Percentiles rank a stretch among this genome's conserved stretches.
Evolutionary conservation across 345 rosid species (phyloP).

Genomic region (Abelmoschus esculentus): DNA sequence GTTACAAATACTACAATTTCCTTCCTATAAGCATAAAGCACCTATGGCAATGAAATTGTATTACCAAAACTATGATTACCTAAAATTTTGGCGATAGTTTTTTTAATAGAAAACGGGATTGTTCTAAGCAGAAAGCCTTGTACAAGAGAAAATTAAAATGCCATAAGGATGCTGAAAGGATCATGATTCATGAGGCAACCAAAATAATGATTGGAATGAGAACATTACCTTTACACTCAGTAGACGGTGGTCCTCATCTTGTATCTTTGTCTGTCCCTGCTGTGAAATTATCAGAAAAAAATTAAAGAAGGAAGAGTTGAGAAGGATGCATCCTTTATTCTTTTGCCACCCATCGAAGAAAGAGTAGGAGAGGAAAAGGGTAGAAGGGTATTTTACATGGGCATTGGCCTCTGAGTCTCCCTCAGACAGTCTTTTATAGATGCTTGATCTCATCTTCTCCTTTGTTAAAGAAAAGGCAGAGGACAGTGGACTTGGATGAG

Average conservation of each 20-base stretch:
- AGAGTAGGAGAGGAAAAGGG: neutral
- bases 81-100: neutral
- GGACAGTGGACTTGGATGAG: constrained; percentile 15
- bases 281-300: neutral
- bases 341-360: constrained; percentile 12
- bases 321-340: constrained; percentile 20
- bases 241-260: constrained; percentile 8
- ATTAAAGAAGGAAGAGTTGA: constrained; percentile 8
- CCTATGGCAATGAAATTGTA: neutral
- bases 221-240: constrained; percentile 20
- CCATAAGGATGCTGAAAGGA: constrained; percentile 1
- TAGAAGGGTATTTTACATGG: constrained; percentile 3
- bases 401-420: constrained; percentile 5
- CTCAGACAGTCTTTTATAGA: constrained; percentile 12
- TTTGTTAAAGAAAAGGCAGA: constrained; percentile 18
- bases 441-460: constrained; percentile 20
- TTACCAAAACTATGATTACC: neutral
- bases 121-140: neutral
- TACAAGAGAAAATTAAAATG: neutral
- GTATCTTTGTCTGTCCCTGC: neutral
- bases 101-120: no score
- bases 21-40: no score
- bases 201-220: constrained; percentile 16
- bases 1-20: no score
- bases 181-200: neutral